Conservation (phyloP, 352 stramenopile genomes). For the Phytophthora podocarpi region DNA sequence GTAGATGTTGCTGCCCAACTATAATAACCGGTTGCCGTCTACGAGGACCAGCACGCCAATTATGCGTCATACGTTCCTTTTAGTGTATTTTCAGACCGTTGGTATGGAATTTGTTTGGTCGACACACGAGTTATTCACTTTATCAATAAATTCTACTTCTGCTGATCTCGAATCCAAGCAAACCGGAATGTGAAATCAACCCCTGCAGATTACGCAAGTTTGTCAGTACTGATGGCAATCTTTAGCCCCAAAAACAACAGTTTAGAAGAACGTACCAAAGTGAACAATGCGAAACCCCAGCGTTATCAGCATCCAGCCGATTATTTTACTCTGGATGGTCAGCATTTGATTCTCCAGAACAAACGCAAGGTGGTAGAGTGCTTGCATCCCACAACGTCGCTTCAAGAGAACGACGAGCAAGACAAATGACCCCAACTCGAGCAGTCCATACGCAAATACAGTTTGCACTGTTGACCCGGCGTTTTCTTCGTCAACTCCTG, state of each 20-base stretch:
- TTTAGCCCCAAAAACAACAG: no score
- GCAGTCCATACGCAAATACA: constrained; percentile 28
- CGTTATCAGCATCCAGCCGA: constrained; percentile 38
- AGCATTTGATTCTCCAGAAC: constrained; percentile 40
- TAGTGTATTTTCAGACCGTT: no score
- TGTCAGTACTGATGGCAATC: no score
- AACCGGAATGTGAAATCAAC: constrained; percentile 33
- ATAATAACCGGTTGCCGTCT: no score
- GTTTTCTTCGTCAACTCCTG: constrained; percentile 7
- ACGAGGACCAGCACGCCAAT: no score
- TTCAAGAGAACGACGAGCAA: constrained; percentile 20
- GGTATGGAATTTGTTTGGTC: no score
- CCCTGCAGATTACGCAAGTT: constrained; percentile 18
- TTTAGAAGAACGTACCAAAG: constrained; percentile 27
- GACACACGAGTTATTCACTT: no score
- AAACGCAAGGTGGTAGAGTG: constrained; percentile 41
- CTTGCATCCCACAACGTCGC: constrained; percentile 18
- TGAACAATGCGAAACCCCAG: constrained; percentile 30
- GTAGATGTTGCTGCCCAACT: no score
- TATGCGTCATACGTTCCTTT: no score
- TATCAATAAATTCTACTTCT: no score
- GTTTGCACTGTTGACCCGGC: constrained; percentile 15
- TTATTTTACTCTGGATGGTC: constrained; percentile 37
- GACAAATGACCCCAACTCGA: constrained; percentile 36
- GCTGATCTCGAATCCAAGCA: constrained; percentile 20